phyloP scores from a whole-genome alignment of 2,329 filamentous ascomycete genomes.

The Diplodia intermedia region DNA sequence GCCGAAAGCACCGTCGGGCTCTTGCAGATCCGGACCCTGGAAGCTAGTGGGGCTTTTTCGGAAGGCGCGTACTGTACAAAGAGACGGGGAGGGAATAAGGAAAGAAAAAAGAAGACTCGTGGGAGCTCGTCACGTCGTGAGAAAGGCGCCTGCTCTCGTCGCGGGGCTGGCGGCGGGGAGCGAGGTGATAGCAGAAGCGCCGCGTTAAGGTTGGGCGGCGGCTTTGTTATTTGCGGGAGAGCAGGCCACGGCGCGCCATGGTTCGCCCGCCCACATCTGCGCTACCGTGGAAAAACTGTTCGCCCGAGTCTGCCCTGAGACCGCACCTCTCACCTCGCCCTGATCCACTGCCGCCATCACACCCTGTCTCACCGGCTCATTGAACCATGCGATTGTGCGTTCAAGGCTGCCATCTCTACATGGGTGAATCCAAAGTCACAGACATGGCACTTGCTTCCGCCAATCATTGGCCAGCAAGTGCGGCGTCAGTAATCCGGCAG shows the following conservation, averaged over 20 bases:
- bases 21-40: conserved; percentile 26
- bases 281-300: conserved; percentile 8
- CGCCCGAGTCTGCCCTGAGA: conserved; percentile 1
- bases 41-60: conserved; percentile 8
- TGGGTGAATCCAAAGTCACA: too few species aligned
- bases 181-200: not conserved
- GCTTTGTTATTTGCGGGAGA: conserved; percentile 23
- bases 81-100: not conserved
- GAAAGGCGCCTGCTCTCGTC: conserved; percentile 3
- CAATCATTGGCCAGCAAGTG: too few species aligned
- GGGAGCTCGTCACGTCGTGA: conserved; percentile 27
- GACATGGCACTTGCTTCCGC: not conserved
- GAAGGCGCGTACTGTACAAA: conserved; percentile 12
- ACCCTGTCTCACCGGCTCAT: too few species aligned
- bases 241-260: not conserved
- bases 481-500: too few species aligned
- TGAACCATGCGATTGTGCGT: too few species aligned
- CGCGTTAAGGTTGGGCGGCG: conserved; percentile 20
- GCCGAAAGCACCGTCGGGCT: conserved; percentile 30
- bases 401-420: too few species aligned
- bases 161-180: conserved; percentile 3
- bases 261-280: not conserved
- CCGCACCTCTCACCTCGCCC: conserved; percentile 13
- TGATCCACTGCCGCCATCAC: not conserved
- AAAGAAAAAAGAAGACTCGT: conserved; percentile 13